Base-by-base conservation (phyloP, 768 basidiomycete genomes). In the Rossbeevera mucosa region DNA sequence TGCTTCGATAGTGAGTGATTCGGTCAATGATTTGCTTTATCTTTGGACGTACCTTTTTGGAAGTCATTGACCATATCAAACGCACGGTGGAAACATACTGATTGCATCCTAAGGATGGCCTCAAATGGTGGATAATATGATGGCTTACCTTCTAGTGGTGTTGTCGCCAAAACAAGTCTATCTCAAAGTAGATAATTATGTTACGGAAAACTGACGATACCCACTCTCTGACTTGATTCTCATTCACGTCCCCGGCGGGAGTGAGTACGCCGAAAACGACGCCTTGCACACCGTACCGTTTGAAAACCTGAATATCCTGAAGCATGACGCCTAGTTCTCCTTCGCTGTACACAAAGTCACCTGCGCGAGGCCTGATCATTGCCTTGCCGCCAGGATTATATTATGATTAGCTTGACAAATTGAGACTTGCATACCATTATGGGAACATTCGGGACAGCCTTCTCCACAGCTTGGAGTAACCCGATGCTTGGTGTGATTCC, bases 401-500 rank as follows among this genome's bases (percentile, higher is more conserved):
- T 25, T 7, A 26, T 26, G 40, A 52, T 16, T 25, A 13, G 7
- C 38, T 28, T 48, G 16, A 36, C 44, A 44, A 44, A 18, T 48
- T 52, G 50, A 53, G 22, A 45, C 69, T 54, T 64, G 84, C 72
- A 51, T 61, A 90, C 91, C 88, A 93, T 90, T 51, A 88, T 74
- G 0, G 85, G 81, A 7, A 80, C 60, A 38, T 75, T 69, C 5
- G 76, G 74, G 14, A 78, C 71, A 3, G 69, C 74, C 26, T 71
- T 72, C 52, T 76, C 75, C 40, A 92, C 78, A 3, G 76, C 68
- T 58, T 71, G 82, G 31, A 90, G 70, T 29, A 92, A 75, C 0
- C 91, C 91, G n/a, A 87, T 56, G 53, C 81, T 86, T 5, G 91
- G 91, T 0, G 91, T 93, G 16, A 82, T 87, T 8, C 91, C 91